Evolutionary conservation across 2,329 filamentous ascomycete genomes (phyloP), one percentile per base, ranked within the genome.

Genomic region (Aspergillus sp.): DNA sequence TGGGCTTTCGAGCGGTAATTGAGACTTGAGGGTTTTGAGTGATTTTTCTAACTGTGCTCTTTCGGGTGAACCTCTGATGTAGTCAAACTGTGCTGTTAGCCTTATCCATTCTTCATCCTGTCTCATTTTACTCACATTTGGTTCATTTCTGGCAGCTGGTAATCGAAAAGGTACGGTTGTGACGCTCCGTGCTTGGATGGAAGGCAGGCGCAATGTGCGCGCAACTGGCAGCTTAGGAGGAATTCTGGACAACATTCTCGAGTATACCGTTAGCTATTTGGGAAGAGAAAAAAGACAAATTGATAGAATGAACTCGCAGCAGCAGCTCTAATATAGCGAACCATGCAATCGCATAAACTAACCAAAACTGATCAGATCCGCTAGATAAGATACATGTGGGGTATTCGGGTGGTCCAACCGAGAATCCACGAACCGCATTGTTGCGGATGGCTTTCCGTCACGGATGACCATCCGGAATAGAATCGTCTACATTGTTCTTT

Each of bases 91-190:
- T 13, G 3, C 32, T n/a, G 15, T 5, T 12, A 49, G 30, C 32
- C 27, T 49, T 30, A 1, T 10, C 15, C 12, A 19, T 19, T 19
- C 17, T 19, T 19, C 17, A 19, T 19, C 10, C 33, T 22, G 33
- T n/a, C 12, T 5, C 44, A 3, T 2, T 12, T 1, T n/a, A 53
- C 61, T 56, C 35, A 65, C 60, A 46, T 66, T 73, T 42, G 59
- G 67, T 64, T 66, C 63, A 44, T 66, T 66, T 35, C 60, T 54
- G 15, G 62, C 55, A 42, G 55, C 62, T 3, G 63, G 63, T 6
- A 66, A 60, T 35, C 57, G 53, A 47, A 64, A 66, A 15, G 63
- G 63, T 2, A 54, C 48, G 1, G 63, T 66, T 2, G 60, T 54
- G 10, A 39, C 9, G 5, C 37, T 19, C 12, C 37, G 37, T 39